Base-by-base conservation (phyloP, 2,329 filamentous ascomycete genomes). In the Emmonsiellopsis sp. region DNA sequence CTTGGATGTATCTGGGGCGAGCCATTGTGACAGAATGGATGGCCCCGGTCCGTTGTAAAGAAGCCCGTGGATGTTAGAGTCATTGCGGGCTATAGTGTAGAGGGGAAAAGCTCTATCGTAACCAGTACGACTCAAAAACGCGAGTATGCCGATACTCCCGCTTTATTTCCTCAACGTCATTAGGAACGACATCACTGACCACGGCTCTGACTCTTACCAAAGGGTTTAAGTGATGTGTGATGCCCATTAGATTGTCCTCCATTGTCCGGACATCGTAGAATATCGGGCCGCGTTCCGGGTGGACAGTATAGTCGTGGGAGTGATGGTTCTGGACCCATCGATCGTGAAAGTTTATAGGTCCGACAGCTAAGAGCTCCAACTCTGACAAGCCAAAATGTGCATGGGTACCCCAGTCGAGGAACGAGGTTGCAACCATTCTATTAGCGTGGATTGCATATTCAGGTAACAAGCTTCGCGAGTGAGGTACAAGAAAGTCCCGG, bases 81-180 rank as follows among this genome's bases (percentile, higher is more conserved):
- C 31, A 11, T 13, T 34, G 8, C 8, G 7, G 7, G 15, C 30
- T 11, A 9, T n/a, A 34, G 15, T 20, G 5, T n/a, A n/a, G 16
- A 26, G 5, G 9, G 13, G 16, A 15, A 35, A 10, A 2, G 10
- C 7, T n/a, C 5, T 48, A 48, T 26, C 10, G 16, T 16, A 48
- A 8, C 50, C 50, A 51, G 15, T 51, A 51, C 8, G 50, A 51
- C 4, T 51, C 50, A 37, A 51, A 51, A 10, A 51, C 41, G 30
- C 50, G 50, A 7, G 50, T 51, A 16, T 51, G 41, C 13, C 31
- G 30, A 31, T 51, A 51, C 13, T 43, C 15, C 9, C 44, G 38
- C 6, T 11, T n/a, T 9, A 51, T 15, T 7, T 16, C 26, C 32
- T 51, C 50, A 13, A 51, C 32, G 16, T 35, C 38, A 37, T 43